A percentile compares a stretch with the other conserved stretches of the same genome.
Conservation (phyloP, 331 rosid genomes). For the Phaseolus coccineus region DNA sequence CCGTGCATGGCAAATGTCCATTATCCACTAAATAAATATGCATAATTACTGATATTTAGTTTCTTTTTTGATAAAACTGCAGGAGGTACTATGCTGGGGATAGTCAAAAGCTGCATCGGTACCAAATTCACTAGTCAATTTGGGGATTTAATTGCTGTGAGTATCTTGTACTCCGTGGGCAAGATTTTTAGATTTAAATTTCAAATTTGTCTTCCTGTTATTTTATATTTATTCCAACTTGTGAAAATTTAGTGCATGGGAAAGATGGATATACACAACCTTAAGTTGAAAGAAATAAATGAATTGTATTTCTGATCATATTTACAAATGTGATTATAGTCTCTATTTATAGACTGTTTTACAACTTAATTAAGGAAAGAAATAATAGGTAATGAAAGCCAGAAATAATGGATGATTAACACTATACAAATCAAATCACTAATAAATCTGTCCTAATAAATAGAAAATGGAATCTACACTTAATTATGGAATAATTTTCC, state of each 20-base stretch:
- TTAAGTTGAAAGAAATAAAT: no score
- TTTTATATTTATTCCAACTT: neutral
- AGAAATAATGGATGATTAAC: no score
- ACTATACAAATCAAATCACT: no score
- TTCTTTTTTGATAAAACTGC: constrained; percentile 33
- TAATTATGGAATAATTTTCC: no score
- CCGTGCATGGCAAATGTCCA: no score
- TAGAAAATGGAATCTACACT: no score
- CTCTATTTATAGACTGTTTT: no score
- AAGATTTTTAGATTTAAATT: neutral
- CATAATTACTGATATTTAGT: neutral
- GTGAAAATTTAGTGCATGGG: constrained; percentile 49
- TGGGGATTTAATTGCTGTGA: constrained; percentile 94
- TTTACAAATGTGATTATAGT: no score
- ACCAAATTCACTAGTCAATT: constrained; percentile 93
- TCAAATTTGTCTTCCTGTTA: neutral
- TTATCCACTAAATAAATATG: neutral
- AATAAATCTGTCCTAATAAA: no score
- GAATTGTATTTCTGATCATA: no score
- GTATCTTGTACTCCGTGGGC: constrained; percentile 45
- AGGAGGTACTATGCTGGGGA: constrained; percentile 84
- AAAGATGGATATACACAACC: neutral
- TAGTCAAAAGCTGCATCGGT: constrained; percentile 90
- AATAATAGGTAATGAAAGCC: no score
- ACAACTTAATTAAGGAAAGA: no score